Percentiles rank a stretch among this genome's conserved stretches.
These are phyloP conservation scores for Xylariaceae sp. DNA, from an alignment of 2,329 filamentous ascomycete genomes.

Conservation along the genomic window DNA sequence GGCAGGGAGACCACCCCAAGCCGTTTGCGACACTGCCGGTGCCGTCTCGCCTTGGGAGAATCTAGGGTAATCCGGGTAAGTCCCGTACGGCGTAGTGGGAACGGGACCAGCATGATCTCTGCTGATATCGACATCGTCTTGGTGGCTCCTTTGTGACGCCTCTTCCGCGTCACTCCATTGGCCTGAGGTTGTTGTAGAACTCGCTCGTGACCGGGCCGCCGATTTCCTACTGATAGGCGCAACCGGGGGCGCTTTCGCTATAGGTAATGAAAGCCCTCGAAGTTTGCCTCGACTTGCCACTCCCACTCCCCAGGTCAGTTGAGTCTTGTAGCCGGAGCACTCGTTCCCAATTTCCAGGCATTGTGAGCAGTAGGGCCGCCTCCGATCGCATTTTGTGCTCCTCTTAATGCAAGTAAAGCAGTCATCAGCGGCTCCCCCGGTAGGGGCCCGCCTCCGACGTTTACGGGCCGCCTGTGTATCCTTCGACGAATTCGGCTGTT, in stretches of 20 bases:
- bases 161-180: conserved; percentile 46
- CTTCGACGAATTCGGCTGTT: conserved; percentile 50
- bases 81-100: conserved; percentile 38
- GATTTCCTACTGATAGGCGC: conserved; percentile 53
- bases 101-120: conserved; percentile 47
- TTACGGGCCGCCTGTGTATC: conserved; percentile 61
- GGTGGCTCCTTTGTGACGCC: conserved; percentile 37
- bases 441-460: conserved; percentile 83
- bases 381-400: conserved; percentile 83
- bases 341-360: conserved; percentile 90
- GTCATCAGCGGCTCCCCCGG: conserved; percentile 88
- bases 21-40: conserved; percentile 43
- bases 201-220: conserved; percentile 48
- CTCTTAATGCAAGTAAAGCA: conserved; percentile 92
- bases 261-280: conserved; percentile 77
- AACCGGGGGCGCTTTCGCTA: conserved; percentile 63
- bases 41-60: conserved; percentile 51
- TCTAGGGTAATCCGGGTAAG: conserved; percentile 54
- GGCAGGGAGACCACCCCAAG: conserved; percentile 50
- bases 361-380: conserved; percentile 91
- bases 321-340: conserved; percentile 95
- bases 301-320: conserved; percentile 93
- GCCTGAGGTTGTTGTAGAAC: conserved; percentile 43
- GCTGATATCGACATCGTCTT: conserved; percentile 43
- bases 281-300: conserved; percentile 96